Evolutionary conservation across 371 early-diverging fungal genomes (phyloP).

Genomic region (Phascolomyces articulosus): DNA sequence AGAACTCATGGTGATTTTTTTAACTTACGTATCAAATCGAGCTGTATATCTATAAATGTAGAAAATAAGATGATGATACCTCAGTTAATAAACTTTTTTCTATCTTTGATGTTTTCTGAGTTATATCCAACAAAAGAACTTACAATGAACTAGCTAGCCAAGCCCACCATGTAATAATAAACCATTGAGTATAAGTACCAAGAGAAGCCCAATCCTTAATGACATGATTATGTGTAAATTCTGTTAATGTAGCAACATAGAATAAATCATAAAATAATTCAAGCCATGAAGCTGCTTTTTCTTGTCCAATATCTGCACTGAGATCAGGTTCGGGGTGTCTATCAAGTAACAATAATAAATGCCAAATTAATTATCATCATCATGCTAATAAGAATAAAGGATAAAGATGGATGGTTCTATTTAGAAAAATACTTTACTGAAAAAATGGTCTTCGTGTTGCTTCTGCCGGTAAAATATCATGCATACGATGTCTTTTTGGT

Average conservation of each 20-base stretch:
- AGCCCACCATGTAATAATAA: slow-evolving; percentile 65
- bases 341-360: no score
- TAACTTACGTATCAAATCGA: slow-evolving; percentile 61
- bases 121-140: slow-evolving; percentile 2
- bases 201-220: slow-evolving; percentile 59
- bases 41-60: slow-evolving; percentile 49
- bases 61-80: background rate
- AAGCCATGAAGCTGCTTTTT: slow-evolving; percentile 54
- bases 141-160: slow-evolving; percentile 56
- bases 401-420: no score
- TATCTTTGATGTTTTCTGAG: no score
- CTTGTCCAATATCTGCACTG: slow-evolving; percentile 54
- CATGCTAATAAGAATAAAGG: no score
- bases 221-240: slow-evolving; percentile 61
- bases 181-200: slow-evolving; percentile 59
- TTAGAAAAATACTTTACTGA: slow-evolving; percentile 26
- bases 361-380: no score
- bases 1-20: no score
- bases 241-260: slow-evolving; percentile 60
- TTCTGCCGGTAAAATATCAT: slow-evolving; percentile 17
- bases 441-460: slow-evolving; percentile 47
- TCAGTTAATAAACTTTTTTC: background rate
- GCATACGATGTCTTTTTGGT: slow-evolving; percentile 25
- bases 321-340: slow-evolving; percentile 51
- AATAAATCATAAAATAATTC: slow-evolving; percentile 65